A percentile compares a stretch with the other conserved stretches of the same genome.
phyloP scores from a whole-genome alignment of 1,139 yeast species.

The Suhomyces anneliseae region DNA sequence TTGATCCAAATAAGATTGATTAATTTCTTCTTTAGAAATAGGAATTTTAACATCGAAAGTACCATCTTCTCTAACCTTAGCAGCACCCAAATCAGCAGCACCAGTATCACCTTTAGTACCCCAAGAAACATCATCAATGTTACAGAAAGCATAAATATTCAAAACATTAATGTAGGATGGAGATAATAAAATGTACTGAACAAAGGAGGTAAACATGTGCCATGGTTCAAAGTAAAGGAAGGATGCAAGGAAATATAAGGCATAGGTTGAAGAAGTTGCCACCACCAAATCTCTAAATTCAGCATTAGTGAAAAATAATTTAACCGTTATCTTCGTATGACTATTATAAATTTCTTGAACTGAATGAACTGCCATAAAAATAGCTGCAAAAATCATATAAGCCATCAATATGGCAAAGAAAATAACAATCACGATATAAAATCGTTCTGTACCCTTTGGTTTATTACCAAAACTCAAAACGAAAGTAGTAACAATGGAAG shows the following conservation, averaged over 20 bases:
- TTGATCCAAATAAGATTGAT: conserved; percentile 60
- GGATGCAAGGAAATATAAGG: conserved; percentile 46
- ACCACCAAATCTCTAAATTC: conserved; percentile 50
- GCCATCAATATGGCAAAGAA: conserved; percentile 92
- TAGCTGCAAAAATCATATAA: conserved; percentile 74
- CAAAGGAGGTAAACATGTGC: conserved; percentile 53
- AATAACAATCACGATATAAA: conserved; percentile 77
- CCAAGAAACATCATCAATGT: conserved; percentile 53
- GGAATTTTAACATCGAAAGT: conserved; percentile 69
- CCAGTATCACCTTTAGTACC: conserved; percentile 53
- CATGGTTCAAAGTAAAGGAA: conserved; percentile 51
- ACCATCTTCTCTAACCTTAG: conserved; percentile 67
- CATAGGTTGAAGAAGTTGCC: conserved; percentile 49
- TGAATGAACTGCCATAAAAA: conserved; percentile 49
- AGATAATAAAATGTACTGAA: conserved; percentile 46
- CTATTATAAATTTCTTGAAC: conserved; percentile 34
- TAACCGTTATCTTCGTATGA: conserved; percentile 35
- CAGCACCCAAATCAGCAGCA: conserved; percentile 49
- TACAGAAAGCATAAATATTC: conserved; percentile 52
- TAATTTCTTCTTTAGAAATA: conserved; percentile 59
- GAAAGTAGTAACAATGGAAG: conserved; percentile 87
- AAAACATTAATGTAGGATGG: conserved; percentile 51
- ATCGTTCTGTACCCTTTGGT: conserved; percentile 85
- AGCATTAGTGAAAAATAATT: conserved; percentile 41
- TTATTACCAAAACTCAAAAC: conserved; percentile 91